Percentiles rank a stretch among this genome's conserved stretches.
Conservation (phyloP, 352 stramenopile species). For the Phytophthora citricola region DNA sequence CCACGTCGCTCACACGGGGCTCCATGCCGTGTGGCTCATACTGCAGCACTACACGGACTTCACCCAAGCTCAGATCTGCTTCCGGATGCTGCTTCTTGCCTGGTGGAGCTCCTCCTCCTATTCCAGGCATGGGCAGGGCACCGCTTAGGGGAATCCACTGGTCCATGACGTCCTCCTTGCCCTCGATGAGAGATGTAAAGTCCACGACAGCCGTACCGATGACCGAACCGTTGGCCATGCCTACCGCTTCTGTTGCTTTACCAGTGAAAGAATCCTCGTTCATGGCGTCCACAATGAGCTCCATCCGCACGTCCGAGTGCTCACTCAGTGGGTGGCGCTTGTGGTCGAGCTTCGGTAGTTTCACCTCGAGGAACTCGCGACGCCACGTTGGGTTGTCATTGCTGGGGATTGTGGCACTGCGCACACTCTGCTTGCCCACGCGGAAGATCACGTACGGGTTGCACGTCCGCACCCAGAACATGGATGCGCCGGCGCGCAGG, state of each 20-base stretch:
- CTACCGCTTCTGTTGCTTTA: constrained; percentile 79
- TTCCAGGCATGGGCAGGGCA: constrained; percentile 26
- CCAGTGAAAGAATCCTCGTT: constrained; percentile 84
- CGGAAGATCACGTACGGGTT: constrained; percentile 90
- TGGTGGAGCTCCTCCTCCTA: neutral
- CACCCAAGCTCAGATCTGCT: constrained; percentile 63
- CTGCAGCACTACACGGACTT: constrained; percentile 80
- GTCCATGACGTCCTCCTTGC: constrained; percentile 83
- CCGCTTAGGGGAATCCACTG: constrained; percentile 77
- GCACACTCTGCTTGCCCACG: constrained; percentile 69
- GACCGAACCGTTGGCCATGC: constrained; percentile 77
- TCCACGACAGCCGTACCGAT: constrained; percentile 76
- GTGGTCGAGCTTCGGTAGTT: constrained; percentile 73
- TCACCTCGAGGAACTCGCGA: constrained; percentile 75
- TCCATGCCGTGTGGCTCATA: constrained; percentile 86
- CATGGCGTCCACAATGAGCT: constrained; percentile 83
- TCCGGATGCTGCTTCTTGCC: constrained; percentile 51
- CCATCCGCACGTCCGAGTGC: constrained; percentile 76
- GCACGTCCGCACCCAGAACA: constrained; percentile 86
- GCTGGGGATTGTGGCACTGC: constrained; percentile 70
- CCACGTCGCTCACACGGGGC: constrained; percentile 68
- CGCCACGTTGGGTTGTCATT: constrained; percentile 85
- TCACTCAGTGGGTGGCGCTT: constrained; percentile 62
- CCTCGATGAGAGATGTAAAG: constrained; percentile 74
- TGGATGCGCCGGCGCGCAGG: constrained; percentile 70